These are phyloP conservation scores for Lachancea sp. DNA, from an alignment of 805 yeast genomes.

Conservation along the genomic window DNA sequence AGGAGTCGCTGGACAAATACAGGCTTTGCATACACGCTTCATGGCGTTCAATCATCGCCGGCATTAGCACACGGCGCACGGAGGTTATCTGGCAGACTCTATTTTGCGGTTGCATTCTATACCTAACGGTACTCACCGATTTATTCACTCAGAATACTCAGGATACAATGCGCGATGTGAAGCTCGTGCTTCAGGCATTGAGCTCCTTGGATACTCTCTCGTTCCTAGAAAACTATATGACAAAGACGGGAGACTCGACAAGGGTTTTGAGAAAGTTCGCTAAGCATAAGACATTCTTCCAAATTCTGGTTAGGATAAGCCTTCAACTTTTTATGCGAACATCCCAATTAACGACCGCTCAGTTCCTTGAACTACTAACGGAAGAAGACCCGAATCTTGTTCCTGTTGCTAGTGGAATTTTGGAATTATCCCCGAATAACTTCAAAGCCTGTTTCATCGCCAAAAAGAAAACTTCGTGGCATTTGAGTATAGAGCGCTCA, in stretches of 20 bases:
- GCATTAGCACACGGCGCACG: neutral
- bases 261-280: slow-evolving; percentile 2
- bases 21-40: slow-evolving; percentile 3
- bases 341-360: slow-evolving; percentile 44
- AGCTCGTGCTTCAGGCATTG: slow-evolving; percentile 3
- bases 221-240: neutral
- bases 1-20: neutral
- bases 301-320: slow-evolving; percentile 5
- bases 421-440: slow-evolving; percentile 21
- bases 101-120: slow-evolving; percentile 1
- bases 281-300: slow-evolving; percentile 5
- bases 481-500: slow-evolving; percentile 12
- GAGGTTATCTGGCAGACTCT: slow-evolving; percentile 6
- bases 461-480: slow-evolving; percentile 26
- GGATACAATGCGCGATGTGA: slow-evolving; percentile 5
- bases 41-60: slow-evolving; percentile 6
- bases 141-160: slow-evolving; percentile 6
- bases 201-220: slow-evolving; percentile 2
- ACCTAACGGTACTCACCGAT: slow-evolving; percentile 9
- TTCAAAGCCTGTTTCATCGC: slow-evolving; percentile 23
- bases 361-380: slow-evolving; percentile 54
- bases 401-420: slow-evolving; percentile 10
- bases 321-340: slow-evolving; percentile 11
- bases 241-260: neutral
- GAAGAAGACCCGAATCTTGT: slow-evolving; percentile 54